A percentile compares a stretch with the other conserved stretches of the same genome.
Evolutionary conservation across 164 flowering plant species (phyloP).

Genomic region (Nelumbo lutea): DNA sequence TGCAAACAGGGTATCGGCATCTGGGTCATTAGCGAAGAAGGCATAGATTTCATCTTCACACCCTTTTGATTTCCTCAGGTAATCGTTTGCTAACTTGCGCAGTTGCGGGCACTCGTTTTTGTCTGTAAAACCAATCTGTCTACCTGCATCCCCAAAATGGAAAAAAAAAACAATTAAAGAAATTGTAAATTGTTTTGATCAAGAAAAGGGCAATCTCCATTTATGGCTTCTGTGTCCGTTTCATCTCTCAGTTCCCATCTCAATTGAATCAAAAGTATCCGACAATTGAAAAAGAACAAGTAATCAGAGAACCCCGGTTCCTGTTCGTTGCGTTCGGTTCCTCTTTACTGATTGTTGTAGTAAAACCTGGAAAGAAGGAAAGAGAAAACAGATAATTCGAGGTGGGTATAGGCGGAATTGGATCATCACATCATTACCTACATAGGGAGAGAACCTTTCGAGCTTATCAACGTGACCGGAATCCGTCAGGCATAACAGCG

Average conservation of each 20-base stretch:
- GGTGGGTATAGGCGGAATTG: background rate
- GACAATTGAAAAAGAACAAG: too few relatives aligned
- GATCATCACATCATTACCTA: constrained; percentile 41
- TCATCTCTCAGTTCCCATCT: too few relatives aligned
- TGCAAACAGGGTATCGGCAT: constrained; percentile 45
- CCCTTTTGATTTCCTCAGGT: constrained; percentile 52
- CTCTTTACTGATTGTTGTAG: background rate
- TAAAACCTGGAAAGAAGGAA: background rate
- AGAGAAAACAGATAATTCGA: background rate
- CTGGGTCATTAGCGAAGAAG: constrained; percentile 36
- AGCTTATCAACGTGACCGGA: constrained; percentile 51
- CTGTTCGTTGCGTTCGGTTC: too few relatives aligned
- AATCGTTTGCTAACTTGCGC: constrained; percentile 55
- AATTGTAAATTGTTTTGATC: too few relatives aligned
- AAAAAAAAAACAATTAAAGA: background rate
- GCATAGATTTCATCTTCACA: constrained; percentile 50
- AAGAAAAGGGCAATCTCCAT: too few relatives aligned
- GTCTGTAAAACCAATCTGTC: constrained; percentile 78
- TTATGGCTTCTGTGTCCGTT: too few relatives aligned
- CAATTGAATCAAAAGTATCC: too few relatives aligned
- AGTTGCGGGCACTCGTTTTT: constrained; percentile 47
- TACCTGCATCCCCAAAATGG: constrained; percentile 35
- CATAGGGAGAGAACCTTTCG: constrained; percentile 75
- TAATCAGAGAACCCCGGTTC: too few relatives aligned
- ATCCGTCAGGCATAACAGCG: constrained; percentile 34